Evolutionary conservation across 305 asterid species (phyloP), one percentile per base, ranked within the genome.

Genomic region (Fraxinus sp.): DNA sequence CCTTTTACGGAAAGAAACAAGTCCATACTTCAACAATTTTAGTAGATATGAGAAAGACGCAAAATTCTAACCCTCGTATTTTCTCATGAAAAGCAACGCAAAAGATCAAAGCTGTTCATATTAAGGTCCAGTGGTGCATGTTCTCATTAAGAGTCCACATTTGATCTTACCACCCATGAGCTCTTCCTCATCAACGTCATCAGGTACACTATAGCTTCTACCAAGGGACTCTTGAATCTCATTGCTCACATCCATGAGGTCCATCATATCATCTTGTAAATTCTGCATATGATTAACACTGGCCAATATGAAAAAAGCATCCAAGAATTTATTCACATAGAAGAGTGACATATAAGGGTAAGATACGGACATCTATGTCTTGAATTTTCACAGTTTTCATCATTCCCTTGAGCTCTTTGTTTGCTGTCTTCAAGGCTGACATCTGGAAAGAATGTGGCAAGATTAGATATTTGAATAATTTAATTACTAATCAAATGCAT

Each of bases 311-410:
- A 57, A 49, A 79, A 73, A 76, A 78, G 16, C 39, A 68, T 70
- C 64, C 78, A 77, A 62, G 24, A 75, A 82, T 71, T 82, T 22
- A 7, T 5, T 22, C 13, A 8, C 10, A 41, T 75, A 62, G 16
- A 57, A 85, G 49, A 43, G 41, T 75, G 39, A 83, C 35, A 41
- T 37, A 46, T 26, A 32, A 41, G 78, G 68, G 72, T 70, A 66
- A 84, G 87, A 85, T 79, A 87, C 96, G 82, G 68, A 96, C 99
- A 91, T 96, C 98, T 82, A 94, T 87, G 83, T 97, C 98, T 90
- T 97, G 95, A 91, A 95, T 93, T 90, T 95, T 97, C 91, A 97
- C 97, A 26, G 97, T 93, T 90, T 96, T 97, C 99, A 97, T 97
- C 98, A 97, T 93, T 89, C 98, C 99, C 85, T 93, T 93, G 85